A percentile compares a stretch with the other conserved stretches of the same genome.
These are phyloP conservation scores for Blechomonas ayalai DNA, from an alignment of 208 protist species.

Conservation along the genomic window DNA sequence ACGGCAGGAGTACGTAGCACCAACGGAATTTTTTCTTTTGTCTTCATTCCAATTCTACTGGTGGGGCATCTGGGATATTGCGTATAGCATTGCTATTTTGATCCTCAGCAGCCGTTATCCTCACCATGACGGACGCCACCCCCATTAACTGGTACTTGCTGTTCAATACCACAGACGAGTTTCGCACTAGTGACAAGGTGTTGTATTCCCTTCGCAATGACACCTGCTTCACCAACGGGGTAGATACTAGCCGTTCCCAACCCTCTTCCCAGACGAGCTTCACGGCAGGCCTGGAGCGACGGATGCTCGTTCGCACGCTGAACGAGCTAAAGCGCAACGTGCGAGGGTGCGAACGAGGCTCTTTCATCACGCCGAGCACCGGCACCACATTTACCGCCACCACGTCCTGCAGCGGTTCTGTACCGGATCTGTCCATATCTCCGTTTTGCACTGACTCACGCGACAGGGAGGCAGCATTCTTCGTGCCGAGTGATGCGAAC, in stretches of 20 bases:
- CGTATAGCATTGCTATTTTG: too few relatives aligned
- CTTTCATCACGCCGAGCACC: slow-evolving; percentile 29
- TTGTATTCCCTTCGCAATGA: slow-evolving; percentile 46
- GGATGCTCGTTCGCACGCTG: slow-evolving; percentile 38
- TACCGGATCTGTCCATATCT: background rate
- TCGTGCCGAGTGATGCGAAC: slow-evolving; percentile 23
- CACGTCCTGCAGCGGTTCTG: too few relatives aligned
- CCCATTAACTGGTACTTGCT: slow-evolving; percentile 76
- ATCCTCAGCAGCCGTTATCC: too few relatives aligned
- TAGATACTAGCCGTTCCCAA: background rate
- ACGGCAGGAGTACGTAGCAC: too few relatives aligned
- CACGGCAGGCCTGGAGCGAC: slow-evolving; percentile 13
- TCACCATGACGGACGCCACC: slow-evolving; percentile 63
- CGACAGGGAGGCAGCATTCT: slow-evolving; percentile 8
- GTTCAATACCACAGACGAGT: slow-evolving; percentile 49
- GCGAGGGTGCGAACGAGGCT: slow-evolving; percentile 11
- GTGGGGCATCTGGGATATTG: too few relatives aligned
- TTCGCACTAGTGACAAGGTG: slow-evolving; percentile 59
- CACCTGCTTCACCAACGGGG: slow-evolving; percentile 4
- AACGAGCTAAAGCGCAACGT: slow-evolving; percentile 42
- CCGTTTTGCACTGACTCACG: background rate
- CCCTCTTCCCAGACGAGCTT: slow-evolving; percentile 6
- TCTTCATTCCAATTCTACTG: too few relatives aligned
- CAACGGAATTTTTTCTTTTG: too few relatives aligned
- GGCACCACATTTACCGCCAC: slow-evolving; percentile 14